Evolutionary conservation across 176 grass and related monocot genomes (phyloP).

Genomic region (Phyllostachys edulis): DNA sequence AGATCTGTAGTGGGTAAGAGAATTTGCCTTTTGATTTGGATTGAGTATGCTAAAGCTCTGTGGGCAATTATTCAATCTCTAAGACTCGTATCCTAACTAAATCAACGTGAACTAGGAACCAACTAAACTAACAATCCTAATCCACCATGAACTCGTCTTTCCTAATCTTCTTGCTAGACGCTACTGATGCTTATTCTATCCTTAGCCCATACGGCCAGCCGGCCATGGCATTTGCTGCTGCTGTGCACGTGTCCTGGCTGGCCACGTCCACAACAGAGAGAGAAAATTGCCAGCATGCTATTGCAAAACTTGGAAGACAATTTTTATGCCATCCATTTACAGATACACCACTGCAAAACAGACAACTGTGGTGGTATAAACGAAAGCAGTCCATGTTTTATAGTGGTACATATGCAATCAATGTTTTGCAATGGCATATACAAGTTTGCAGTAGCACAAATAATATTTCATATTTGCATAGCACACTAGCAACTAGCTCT

Average conservation of each 20-base stretch:
- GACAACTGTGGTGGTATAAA: not conserved
- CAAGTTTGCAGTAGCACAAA: not conserved
- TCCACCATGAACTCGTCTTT: not conserved
- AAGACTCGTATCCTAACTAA: not conserved
- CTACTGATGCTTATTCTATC: not conserved
- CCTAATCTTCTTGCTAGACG: not conserved
- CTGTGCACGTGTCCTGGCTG: too few species aligned
- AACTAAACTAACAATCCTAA: not conserved
- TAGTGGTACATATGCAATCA: not conserved
- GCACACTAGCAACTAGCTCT: not conserved
- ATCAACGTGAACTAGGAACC: not conserved
- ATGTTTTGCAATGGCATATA: constrained; percentile 12
- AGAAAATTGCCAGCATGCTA: not conserved
- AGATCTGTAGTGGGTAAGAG: not conserved
- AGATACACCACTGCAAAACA: not conserved
- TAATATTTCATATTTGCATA: not conserved
- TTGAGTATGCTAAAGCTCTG: not conserved
- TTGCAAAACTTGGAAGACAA: not conserved
- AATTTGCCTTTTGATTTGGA: not conserved
- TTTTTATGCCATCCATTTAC: not conserved
- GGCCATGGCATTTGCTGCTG: too few species aligned
- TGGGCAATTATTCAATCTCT: not conserved
- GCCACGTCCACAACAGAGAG: too few species aligned
- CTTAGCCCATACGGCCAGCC: too few species aligned
- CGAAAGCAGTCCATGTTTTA: not conserved